Evolutionary conservation across 169 alveolate species (phyloP).

Genomic region (Eimeria maxima): DNA sequence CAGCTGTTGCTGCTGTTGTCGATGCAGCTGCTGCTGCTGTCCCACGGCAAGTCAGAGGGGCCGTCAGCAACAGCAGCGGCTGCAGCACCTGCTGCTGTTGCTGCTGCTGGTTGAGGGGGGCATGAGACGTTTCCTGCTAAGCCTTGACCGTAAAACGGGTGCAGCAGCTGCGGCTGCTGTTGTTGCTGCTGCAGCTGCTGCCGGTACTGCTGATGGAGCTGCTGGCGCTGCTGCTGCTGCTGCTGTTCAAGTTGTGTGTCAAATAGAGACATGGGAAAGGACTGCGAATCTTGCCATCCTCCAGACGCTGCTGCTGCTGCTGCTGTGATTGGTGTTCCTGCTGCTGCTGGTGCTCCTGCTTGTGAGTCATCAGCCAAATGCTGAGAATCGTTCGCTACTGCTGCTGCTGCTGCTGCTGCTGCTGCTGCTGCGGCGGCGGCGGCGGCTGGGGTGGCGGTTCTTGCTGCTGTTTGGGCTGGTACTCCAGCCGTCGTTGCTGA

Average conservation of each 20-base stretch:
- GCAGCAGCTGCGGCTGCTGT: conserved; percentile 59
- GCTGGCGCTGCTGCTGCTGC: conserved; percentile 62
- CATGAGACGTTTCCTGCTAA: neutral
- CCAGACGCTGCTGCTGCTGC: conserved; percentile 29
- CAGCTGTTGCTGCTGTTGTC: neutral
- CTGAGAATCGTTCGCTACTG: neutral
- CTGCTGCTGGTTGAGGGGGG: neutral
- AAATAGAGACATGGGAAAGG: conserved; percentile 27
- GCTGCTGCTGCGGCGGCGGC: neutral
- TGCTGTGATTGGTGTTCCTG: conserved; percentile 1
- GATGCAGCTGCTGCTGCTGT: conserved; percentile 66
- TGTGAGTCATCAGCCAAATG: neutral
- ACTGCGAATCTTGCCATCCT: neutral
- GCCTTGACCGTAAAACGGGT: neutral
- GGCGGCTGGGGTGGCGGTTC: no score
- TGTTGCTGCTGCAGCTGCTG: conserved; percentile 54
- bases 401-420: conserved; percentile 23
- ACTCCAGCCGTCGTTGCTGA: conserved; percentile 31
- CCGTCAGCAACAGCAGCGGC: conserved; percentile 57
- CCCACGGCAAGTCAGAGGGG: conserved; percentile 61
- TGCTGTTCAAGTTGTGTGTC: conserved; percentile 8
- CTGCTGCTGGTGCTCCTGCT: conserved; percentile 34
- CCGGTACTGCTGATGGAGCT: conserved; percentile 51
- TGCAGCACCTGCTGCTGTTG: conserved; percentile 59
- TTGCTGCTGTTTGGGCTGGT: conserved; percentile 24